Conservation (phyloP, 2,329 filamentous ascomycete species). For the Ophiostoma ips region DNA sequence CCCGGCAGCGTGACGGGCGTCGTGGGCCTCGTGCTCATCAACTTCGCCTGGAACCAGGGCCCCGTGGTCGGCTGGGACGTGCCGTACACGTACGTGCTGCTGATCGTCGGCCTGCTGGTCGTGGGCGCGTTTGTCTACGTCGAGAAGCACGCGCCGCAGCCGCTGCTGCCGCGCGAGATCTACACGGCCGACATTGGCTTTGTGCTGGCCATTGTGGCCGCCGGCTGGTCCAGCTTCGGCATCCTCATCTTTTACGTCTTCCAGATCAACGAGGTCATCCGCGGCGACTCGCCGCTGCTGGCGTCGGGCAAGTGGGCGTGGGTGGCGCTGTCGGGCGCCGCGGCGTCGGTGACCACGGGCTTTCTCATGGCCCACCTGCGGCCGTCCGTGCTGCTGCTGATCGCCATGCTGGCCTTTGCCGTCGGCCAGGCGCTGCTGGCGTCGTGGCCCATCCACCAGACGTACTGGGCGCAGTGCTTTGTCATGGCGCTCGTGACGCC, state of each 20-base stretch:
- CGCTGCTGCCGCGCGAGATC: constrained; percentile 14
- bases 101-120: constrained; percentile 12
- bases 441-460: constrained; percentile 36
- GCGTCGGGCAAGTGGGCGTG: constrained; percentile 19
- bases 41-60: constrained; percentile 15
- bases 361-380: constrained; percentile 26
- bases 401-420: constrained; percentile 29
- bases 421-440: constrained; percentile 28
- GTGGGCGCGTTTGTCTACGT: constrained; percentile 11
- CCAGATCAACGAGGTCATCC: constrained; percentile 22
- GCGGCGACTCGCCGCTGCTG: constrained; percentile 26
- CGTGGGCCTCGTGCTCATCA: constrained; percentile 13
- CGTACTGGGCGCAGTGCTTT: constrained; percentile 52
- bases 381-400: constrained; percentile 27
- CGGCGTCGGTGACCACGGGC: constrained; percentile 29
- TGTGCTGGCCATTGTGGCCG: constrained; percentile 6
- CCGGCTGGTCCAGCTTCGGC: constrained; percentile 14
- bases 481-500: constrained; percentile 42
- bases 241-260: constrained; percentile 14
- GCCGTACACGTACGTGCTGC: constrained; percentile 11
- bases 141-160: constrained; percentile 7
- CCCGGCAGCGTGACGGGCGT: constrained; percentile 10
- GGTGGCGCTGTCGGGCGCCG: constrained; percentile 30
- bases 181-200: constrained; percentile 12
- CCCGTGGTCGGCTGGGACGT: constrained; percentile 12